Evolutionary conservation across 2,329 filamentous ascomycete genomes (phyloP), one percentile per base, ranked within the genome.

Genomic region (Trichophyton simii): DNA sequence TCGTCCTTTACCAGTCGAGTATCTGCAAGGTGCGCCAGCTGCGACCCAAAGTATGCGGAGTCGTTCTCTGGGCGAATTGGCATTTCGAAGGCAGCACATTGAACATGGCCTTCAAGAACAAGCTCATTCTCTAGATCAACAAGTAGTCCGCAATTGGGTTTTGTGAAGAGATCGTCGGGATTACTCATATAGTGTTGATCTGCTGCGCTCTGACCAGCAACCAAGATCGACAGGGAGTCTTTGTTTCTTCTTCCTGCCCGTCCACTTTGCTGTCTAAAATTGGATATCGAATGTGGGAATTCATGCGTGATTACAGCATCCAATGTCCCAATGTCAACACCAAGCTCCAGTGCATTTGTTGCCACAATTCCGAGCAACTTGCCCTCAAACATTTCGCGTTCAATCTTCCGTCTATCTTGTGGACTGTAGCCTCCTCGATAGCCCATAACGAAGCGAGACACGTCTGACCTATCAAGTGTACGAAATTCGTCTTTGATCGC

Each of bases 171-270:
- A 72, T 96, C 90, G 64, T 94, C 87, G 0, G 94, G 94, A 65
- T 97, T 95, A 64, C 89, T 85, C 94, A 99, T 99, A 73, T 95
- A 99, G 71, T 95, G 86, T 71, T 99, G 94, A 71, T 99, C 94
- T 0, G 89, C 90, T 2, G 91, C 86, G 66, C 94, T 96, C 65
- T 85, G 85, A 70, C 96, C 91, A 1, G 91, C 94, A 0, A 99
- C 84, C 0, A 99, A 78, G 1, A 99, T 84, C 0, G 91, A 95
- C 2, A 99, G 78, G 0, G 91, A 95, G 72, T 99, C 94, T 69
- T 89, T 95, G 71, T 96, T 96, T 63, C 92, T 82, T 63, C 94
- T 83, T 11, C 94, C 94, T 20, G 94, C 94, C 68, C 94, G 84
- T 13, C 94, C 94, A 68, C 90, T 96, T 72, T 99, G 94, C 72